These are phyloP conservation scores for Fusarium sp. DNA, from an alignment of 2,329 filamentous ascomycete genomes.

Conservation along the genomic window DNA sequence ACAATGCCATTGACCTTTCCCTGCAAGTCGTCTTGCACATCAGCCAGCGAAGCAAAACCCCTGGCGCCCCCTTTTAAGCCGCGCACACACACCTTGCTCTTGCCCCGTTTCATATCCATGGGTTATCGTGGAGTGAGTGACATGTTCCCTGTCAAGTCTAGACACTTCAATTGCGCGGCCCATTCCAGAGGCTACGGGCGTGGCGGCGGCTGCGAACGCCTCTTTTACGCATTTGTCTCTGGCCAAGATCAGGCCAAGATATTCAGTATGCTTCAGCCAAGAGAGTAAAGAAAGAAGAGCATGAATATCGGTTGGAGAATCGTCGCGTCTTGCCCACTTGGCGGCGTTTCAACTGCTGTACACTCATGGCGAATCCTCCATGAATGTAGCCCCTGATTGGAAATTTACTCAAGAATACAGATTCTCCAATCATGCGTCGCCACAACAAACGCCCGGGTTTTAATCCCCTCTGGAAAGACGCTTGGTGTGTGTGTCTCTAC, in stretches of 20 bases:
- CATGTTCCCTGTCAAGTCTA: not conserved
- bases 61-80: conserved; percentile 36
- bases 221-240: not conserved
- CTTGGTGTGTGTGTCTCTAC: not conserved
- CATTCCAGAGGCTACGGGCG: not conserved
- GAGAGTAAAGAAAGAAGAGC: not conserved
- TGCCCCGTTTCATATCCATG: conserved; percentile 33
- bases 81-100: conserved; percentile 3
- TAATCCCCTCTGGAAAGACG: not conserved
- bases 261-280: not conserved
- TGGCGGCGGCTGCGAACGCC: not conserved
- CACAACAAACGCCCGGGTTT: conserved; percentile 4
- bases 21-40: not conserved
- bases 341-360: conserved; percentile 5
- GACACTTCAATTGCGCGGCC: not conserved
- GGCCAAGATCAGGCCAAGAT: not conserved
- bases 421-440: conserved; percentile 17
- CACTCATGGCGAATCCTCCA: conserved; percentile 10
- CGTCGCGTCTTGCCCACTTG: not conserved
- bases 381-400: conserved; percentile 26
- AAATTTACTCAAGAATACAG: conserved; percentile 18
- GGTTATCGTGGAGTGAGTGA: not conserved
- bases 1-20: not conserved
- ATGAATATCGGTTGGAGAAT: not conserved
- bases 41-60: conserved; percentile 5